Evolutionary conservation across 768 basidiomycete genomes (phyloP).

Genomic region (Pulveroboletus sp.): DNA sequence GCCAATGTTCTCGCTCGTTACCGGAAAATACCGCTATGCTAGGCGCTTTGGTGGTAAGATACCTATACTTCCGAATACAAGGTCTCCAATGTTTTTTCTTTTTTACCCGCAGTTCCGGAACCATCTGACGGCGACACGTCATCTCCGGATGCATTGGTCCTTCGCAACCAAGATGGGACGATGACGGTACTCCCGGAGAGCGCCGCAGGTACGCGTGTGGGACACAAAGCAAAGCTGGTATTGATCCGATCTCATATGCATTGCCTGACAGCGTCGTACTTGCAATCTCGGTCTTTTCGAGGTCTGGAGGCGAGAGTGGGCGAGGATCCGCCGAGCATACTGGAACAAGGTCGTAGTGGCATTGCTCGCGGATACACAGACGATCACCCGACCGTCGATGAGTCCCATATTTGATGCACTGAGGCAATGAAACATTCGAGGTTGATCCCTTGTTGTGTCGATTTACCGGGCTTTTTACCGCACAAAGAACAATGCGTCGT

Average conservation of each 20-base stretch:
- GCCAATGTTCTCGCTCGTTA: slow-evolving; percentile 81
- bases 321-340: slow-evolving; percentile 68
- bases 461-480: not conserved
- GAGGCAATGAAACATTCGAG: not conserved
- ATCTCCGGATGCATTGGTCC: slow-evolving; percentile 42
- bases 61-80: not conserved
- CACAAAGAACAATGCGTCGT: not conserved
- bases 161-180: slow-evolving; percentile 61
- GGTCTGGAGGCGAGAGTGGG: slow-evolving; percentile 79
- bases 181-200: slow-evolving; percentile 55
- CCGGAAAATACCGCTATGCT: slow-evolving; percentile 78
- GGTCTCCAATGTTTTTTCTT: not conserved
- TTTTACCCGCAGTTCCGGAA: slow-evolving; percentile 6
- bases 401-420: not conserved
- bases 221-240: not conserved
- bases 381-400: slow-evolving; percentile 21
- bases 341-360: slow-evolving; percentile 89
- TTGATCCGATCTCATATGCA: slow-evolving; percentile 4
- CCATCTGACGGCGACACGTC: slow-evolving; percentile 16
- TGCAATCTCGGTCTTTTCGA: slow-evolving; percentile 68
- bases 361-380: slow-evolving; percentile 85
- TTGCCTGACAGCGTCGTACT: slow-evolving; percentile 51
- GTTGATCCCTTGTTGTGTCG: not conserved
- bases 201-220: slow-evolving; percentile 53
- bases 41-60: slow-evolving; percentile 54